Base-by-base conservation (phyloP, 2,329 filamentous ascomycete species). In the Fusarium algeriense region DNA sequence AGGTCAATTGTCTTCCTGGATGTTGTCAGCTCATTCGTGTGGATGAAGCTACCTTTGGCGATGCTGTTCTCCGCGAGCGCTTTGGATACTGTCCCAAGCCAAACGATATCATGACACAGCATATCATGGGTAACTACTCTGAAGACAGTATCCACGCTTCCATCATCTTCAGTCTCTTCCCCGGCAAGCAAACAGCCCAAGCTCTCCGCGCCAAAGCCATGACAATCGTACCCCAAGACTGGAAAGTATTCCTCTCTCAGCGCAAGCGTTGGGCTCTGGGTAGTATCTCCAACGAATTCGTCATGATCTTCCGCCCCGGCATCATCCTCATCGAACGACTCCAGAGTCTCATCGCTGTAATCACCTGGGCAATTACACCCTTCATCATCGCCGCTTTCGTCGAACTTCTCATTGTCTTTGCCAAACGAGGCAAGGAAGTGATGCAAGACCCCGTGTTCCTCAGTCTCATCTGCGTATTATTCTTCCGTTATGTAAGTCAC, bases 1-100 rank as follows among this genome's bases (percentile, higher is more conserved):
- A 85, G 58, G 84, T 86, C 49, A 85, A 84, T 40, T 85, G 83
- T 67, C 79, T 85, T 4, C 83, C 84, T 0, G 84, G 84, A 8
- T 86, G 85, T 50, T 86, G 85, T 62, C 85, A 86, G 70, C 79
- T 86, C 19, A 83, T 86, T 54, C 83, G 82, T 15, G 81, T 86
- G 15, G 83, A 85, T 54, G 84, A 85, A 67, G 82, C 83, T 14
- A 86, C 85, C 0, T 85, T 84, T 70, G 83, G 84, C 4, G 83
- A 85, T 64, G 77, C 78, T 19, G 81, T 85, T 7, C 82, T 86
- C 35, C 78, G 84, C 6, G 78, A 85, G 49, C 80, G 81, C 2
- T 86, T 86, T 53, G 84, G 84, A 6, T 85, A 86, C 75, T 83
- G 82, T 61, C 85, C 85, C 9, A 83, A 82, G 60, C 83, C 83